These are phyloP conservation scores for Colletotrichum costaricense DNA, from an alignment of 2,329 filamentous ascomycete species.

Conservation along the genomic window DNA sequence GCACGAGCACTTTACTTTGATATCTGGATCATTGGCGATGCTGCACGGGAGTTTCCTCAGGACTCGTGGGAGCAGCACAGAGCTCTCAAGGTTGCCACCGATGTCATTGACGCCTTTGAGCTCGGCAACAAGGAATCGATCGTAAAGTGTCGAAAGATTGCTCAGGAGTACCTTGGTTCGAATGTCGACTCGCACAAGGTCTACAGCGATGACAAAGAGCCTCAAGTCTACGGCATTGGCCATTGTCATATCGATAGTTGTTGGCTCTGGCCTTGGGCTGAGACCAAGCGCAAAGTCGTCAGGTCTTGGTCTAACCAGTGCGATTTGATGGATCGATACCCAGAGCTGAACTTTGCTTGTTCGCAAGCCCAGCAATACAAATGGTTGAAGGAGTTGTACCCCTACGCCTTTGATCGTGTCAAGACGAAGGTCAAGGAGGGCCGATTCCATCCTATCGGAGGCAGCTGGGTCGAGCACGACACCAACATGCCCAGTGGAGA, in stretches of 20 bases:
- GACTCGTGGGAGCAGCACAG: conserved; percentile 92
- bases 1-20: conserved; percentile 88
- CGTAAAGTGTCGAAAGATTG: conserved; percentile 83
- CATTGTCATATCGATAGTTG: conserved; percentile 99
- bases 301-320: conserved; percentile 98
- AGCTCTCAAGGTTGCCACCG: conserved; percentile 84
- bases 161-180: conserved; percentile 83
- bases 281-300: conserved; percentile 96
- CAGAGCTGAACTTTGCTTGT: conserved; percentile 90
- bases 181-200: conserved; percentile 86
- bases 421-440: conserved; percentile 92
- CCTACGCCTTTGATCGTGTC: conserved; percentile 88
- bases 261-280: conserved; percentile 98
- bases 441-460: conserved; percentile 93
- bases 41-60: conserved; percentile 87
- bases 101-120: conserved; percentile 91
- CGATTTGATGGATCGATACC: conserved; percentile 93
- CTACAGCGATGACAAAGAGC: conserved; percentile 79
- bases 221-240: conserved; percentile 88
- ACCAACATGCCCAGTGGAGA: conserved; percentile 98
- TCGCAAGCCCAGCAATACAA: conserved; percentile 98
- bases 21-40: conserved; percentile 96
- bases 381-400: conserved; percentile 93
- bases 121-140: conserved; percentile 83
- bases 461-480: conserved; percentile 99